Evolutionary conservation across 1,139 yeast species (phyloP), one percentile per base, ranked within the genome.

Genomic region (Arxiozyma telluris): DNA sequence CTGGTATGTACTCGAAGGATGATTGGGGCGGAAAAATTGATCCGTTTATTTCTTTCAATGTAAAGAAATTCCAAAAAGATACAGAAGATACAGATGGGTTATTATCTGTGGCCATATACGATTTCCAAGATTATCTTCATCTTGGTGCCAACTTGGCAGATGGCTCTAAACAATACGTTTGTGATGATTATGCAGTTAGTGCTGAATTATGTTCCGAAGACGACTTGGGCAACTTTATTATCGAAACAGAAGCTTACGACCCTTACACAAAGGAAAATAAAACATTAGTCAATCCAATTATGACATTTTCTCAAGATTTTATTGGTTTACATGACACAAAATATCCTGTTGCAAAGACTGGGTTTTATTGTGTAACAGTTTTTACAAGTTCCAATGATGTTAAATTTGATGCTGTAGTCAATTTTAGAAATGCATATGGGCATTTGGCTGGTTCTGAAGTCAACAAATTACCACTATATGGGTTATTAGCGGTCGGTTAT

Each of bases 351-450:
- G 74, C 78, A 57, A 75, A 76, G 54, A 88, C 98, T 0, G 98
- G 98, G 2, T 93, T 87, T 70, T 93, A 91, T 73, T 93, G 99
- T 74, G 84, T 93, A 34, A 82, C 90, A 1, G 85, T 95, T 0
- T 81, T 75, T 61, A 69, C 76, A 20, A 53, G 57, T 46, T 58
- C 68, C 2, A 62, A 65, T 5, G 67, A 68, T 41, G 66, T 75
- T 41, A 73, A 77, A 47, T 93, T 84, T 69, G 70, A 76, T 52
- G 88, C 93, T 15, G 72, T 73, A 25, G 84, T 86, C 45, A 83
- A 83, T 64, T 93, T 88, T 72, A 94, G 89, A 72, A 91, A 90
- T 71, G 88, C 98, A 2, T 93, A 79, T 71, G 98, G 98, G 54
- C 81, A 87, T 58, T 75, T 93, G 57, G 81, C 95, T 44, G 98